Evolutionary conservation across 192 early-diverging fungal genomes (phyloP).

Genomic region (Spizellomyces punctatus): DNA sequence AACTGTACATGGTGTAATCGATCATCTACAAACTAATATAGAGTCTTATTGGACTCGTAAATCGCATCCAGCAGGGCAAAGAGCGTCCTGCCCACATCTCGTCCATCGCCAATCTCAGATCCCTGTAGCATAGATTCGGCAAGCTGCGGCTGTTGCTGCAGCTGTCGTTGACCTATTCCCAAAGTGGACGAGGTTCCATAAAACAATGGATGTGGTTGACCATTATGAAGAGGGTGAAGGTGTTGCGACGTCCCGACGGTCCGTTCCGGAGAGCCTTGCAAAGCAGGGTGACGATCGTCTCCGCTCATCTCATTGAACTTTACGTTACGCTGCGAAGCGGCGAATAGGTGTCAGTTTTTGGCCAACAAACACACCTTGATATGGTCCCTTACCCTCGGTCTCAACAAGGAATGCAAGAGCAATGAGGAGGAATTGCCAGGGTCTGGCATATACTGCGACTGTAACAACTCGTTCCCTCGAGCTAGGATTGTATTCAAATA

Average conservation of each 20-base stretch:
- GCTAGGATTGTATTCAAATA: constrained; percentile 71
- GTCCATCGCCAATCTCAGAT: constrained; percentile 19
- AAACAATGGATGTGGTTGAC: not conserved
- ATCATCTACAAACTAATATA: constrained; percentile 9
- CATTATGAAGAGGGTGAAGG: not conserved
- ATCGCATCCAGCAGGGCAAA: constrained; percentile 51
- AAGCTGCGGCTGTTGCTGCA: not conserved
- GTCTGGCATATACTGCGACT: constrained; percentile 6
- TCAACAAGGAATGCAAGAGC: constrained; percentile 24
- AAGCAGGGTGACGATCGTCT: not conserved
- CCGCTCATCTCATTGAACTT: constrained; percentile 19
- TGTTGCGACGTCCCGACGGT: not conserved
- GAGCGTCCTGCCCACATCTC: constrained; percentile 31
- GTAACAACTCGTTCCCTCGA: constrained; percentile 1
- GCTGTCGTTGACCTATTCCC: not conserved
- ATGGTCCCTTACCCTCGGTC: constrained; percentile 16
- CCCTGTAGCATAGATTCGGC: constrained; percentile 27
- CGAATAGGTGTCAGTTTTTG: not conserved
- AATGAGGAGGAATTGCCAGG: constrained; percentile 17
- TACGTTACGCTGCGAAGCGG: constrained; percentile 23
- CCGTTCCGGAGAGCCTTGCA: too few relatives aligned
- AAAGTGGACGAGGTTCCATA: not conserved
- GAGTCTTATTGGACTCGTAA: constrained; percentile 31
- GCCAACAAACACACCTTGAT: too few relatives aligned
- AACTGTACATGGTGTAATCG: not conserved